phyloP scores from a whole-genome alignment of 371 early-diverging fungal species.

The Mucor sp. region DNA sequence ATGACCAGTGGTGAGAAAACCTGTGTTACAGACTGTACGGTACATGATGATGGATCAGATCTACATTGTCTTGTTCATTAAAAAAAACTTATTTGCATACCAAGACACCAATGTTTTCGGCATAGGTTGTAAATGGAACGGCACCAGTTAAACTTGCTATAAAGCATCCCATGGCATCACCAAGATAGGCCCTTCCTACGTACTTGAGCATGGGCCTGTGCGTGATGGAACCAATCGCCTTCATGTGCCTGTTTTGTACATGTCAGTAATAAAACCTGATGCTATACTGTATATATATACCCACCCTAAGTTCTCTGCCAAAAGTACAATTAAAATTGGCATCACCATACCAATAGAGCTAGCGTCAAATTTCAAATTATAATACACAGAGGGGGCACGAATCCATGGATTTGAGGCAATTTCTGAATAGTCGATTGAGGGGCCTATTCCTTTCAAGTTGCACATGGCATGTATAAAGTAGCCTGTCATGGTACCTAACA shows the following conservation, averaged over 20 bases:
- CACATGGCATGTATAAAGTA: constrained; percentile 45
- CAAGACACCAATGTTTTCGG: constrained; percentile 57
- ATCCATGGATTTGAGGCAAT: constrained; percentile 41
- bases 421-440: constrained; percentile 40
- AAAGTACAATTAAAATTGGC: constrained; percentile 35
- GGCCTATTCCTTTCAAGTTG: constrained; percentile 34
- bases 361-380: constrained; percentile 35
- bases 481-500: constrained; percentile 48
- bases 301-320: constrained; percentile 55
- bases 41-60: not conserved
- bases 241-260: constrained; percentile 47
- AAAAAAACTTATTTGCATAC: constrained; percentile 14
- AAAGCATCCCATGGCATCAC: constrained; percentile 57
- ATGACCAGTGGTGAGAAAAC: constrained; percentile 48
- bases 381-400: constrained; percentile 30
- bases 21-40: constrained; percentile 31
- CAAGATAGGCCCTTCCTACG: constrained; percentile 55
- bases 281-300: too few relatives aligned
- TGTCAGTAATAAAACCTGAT: not conserved
- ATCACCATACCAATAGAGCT: constrained; percentile 41
- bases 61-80: too few relatives aligned
- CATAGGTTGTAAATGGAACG: constrained; percentile 54
- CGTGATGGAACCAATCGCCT: constrained; percentile 51
- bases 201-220: constrained; percentile 35
- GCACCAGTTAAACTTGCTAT: constrained; percentile 47